Base-by-base conservation (phyloP, 345 rosid genomes). In the Camelina sativa region DNA sequence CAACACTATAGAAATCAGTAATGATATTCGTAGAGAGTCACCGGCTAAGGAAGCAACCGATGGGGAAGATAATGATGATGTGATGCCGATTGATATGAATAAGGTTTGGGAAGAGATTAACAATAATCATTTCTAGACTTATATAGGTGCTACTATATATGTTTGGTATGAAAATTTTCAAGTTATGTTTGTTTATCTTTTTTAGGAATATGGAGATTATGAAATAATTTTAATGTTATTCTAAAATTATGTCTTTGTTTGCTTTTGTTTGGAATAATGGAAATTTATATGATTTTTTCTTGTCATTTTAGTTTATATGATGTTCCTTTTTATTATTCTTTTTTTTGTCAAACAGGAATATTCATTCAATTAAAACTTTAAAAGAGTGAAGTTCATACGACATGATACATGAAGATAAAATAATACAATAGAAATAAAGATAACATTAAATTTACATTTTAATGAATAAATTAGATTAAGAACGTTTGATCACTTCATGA, bases 101-200 rank as follows among this genome's bases (percentile, higher is more conserved):
- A 72, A 2, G 23, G 55, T 28, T 52, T 62, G 41, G 46, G 2
- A n/a, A 4, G 15, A 12, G 6, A 41, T 41, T 41, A 55, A 34
- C 10, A 64, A 73, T 44, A 4, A 44, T 30, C 38, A 46, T 44
- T 56, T 34, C 47, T 64, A 54, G 35, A 6, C 28, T 71, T 37
- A 4, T 41, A 41, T 28, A 28, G 30, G 41, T 10, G 12, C 11
- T 38, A 9, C 11, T 9, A 9, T 38, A 3, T 38, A 7, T 6
- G 38, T 10, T 10, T 59, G 22, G 8, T 60, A n/a, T 61, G 40
- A 11, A 23, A 12, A n/a, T 41, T 41, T 44, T 44, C 13, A 17
- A 61, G 51, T 1, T 71, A 3, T 46, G 54, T 28, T 30, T 15
- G 9, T 22, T 4, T 60, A 11, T 60, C 38, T 48, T 12, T 44